Conservation (phyloP, 106 monocot species). For the Acanthochlamys bracteata region DNA sequence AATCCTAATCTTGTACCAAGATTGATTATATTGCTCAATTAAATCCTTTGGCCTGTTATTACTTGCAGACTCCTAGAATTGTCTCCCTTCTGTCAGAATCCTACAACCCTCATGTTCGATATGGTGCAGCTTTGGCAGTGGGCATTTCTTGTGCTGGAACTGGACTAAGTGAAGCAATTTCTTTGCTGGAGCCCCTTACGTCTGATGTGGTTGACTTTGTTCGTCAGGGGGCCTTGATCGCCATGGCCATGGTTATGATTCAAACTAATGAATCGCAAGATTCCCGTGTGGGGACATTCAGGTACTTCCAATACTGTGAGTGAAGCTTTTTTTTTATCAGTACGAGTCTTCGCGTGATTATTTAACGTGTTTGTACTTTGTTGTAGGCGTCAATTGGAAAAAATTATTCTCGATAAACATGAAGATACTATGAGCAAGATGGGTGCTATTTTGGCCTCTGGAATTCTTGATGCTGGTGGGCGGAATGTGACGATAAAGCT, state of each 20-base stretch:
- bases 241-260: slow-evolving; percentile 99
- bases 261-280: slow-evolving; percentile 93
- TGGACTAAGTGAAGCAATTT: slow-evolving; percentile 86
- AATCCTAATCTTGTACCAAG: not conserved
- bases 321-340: not conserved
- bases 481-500: slow-evolving; percentile 89
- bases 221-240: slow-evolving; percentile 94
- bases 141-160: slow-evolving; percentile 97
- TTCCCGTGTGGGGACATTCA: slow-evolving; percentile 86
- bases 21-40: not conserved
- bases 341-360: not conserved
- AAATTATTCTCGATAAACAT: slow-evolving; percentile 96
- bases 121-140: slow-evolving; percentile 97
- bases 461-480: slow-evolving; percentile 98
- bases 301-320: slow-evolving; percentile 31
- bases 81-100: slow-evolving; percentile 96
- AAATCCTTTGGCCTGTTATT: not conserved
- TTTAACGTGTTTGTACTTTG: not conserved
- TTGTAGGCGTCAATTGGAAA: slow-evolving; percentile 82
- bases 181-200: slow-evolving; percentile 92
- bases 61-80: slow-evolving; percentile 93
- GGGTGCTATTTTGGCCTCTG: slow-evolving; percentile 97
- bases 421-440: slow-evolving; percentile 99
- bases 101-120: slow-evolving; percentile 98
- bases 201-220: slow-evolving; percentile 99